These are phyloP conservation scores for Apophysomyces variabilis DNA, from an alignment of 371 early-diverging fungal genomes.

Conservation along the genomic window DNA sequence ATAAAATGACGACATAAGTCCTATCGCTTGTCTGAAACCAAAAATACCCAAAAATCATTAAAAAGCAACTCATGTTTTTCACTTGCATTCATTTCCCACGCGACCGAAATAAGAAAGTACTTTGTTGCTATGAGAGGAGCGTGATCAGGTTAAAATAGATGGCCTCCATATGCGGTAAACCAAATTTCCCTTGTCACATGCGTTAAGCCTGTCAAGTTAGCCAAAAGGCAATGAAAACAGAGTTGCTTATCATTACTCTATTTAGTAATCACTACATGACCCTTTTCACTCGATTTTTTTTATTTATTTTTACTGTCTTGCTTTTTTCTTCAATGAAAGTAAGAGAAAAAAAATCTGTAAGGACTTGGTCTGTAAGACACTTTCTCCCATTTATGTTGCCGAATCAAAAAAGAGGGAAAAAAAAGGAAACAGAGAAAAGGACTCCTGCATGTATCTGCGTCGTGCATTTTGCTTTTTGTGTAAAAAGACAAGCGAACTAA, in stretches of 20 bases:
- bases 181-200: slow-evolving; percentile 24
- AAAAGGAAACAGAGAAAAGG: neutral
- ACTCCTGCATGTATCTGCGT: slow-evolving; percentile 9
- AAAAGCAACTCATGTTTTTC: slow-evolving; percentile 6
- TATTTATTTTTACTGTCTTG: neutral
- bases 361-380: neutral
- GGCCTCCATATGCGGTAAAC: slow-evolving; percentile 18
- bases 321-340: slow-evolving; percentile 14
- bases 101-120: slow-evolving; percentile 25
- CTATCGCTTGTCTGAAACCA: neutral
- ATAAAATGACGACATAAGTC: slow-evolving; percentile 3
- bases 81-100: slow-evolving; percentile 29
- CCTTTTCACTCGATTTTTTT: slow-evolving; percentile 6
- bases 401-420: neutral
- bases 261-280: slow-evolving; percentile 1
- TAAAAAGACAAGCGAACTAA: neutral
- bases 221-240: slow-evolving; percentile 19
- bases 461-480: neutral
- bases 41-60: neutral
- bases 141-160: slow-evolving; percentile 24
- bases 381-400: too few species aligned
- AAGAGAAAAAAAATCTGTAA: neutral
- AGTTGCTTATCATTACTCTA: slow-evolving; percentile 6
- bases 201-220: slow-evolving; percentile 17
- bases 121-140: slow-evolving; percentile 24